Evolutionary conservation across 2,329 filamentous ascomycete genomes (phyloP), one percentile per base, ranked within the genome.

Genomic region (Bipolaris oryzae): DNA sequence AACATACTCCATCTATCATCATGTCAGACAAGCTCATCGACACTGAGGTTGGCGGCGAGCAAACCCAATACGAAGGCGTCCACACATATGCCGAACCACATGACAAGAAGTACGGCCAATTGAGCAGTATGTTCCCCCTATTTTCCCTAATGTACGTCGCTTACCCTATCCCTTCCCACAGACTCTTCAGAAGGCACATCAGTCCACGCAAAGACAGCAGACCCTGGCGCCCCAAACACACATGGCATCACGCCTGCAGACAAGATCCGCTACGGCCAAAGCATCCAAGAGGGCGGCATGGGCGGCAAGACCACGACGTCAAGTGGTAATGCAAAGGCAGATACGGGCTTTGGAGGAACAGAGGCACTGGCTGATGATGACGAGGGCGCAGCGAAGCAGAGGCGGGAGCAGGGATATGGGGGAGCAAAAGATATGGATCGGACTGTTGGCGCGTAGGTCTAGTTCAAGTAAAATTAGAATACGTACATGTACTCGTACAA

Each of bases 21-120:
- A 85, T 85, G 83, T 80, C 82, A 58, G 74, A 77, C 16, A 80
- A 81, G 61, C 76, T 87, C 39, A 83, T 88, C 80, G 80, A 85
- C 63, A 87, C 83, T 28, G 81, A 82, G 55, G 78, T 79, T 16
- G 86, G 86, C 67, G 86, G 86, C 62, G 84, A 88, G 35, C 43
- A 80, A 55, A 83, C 81, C 4, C 85, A 85, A 81, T 87, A 89
- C 72, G 86, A 88, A 76, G 83, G 80, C 47, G 80, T 81, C 49
- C 73, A 82, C 47, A 80, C 77, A n/a, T 78, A 82, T 51, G 80
- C 77, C 2, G 62, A 80, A 15, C 79, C 81, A 0, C 81, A 81
- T 49, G 72, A 76, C 15, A 87, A 85, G 63, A 79, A 83, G 55
- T 78, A 79, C 21, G 86, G 86, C 6, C 84, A 87, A 68, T 69